These are phyloP conservation scores for Graphiopsis chlorocephala DNA, from an alignment of 2,329 filamentous ascomycete species.

Conservation along the genomic window DNA sequence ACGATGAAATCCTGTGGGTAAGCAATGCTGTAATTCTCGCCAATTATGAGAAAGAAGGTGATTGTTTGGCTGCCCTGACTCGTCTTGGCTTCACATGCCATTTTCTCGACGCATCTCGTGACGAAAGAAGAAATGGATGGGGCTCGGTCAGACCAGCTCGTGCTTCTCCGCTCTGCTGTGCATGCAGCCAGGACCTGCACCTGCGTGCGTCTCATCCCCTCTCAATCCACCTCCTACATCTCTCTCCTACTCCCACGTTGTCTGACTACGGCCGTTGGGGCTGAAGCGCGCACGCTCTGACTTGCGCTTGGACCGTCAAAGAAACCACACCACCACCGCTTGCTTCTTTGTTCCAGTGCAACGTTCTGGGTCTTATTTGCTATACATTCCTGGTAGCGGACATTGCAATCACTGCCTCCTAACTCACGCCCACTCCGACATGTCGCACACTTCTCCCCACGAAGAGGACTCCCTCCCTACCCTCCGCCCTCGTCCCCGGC, in stretches of 20 bases:
- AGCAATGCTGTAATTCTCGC: not conserved
- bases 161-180: constrained; percentile 13
- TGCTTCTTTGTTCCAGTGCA: constrained; percentile 19
- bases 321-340: constrained; percentile 15
- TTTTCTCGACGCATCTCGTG: constrained; percentile 13
- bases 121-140: constrained; percentile 13
- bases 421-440: constrained; percentile 13
- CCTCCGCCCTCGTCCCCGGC: constrained; percentile 61
- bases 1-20: not conserved
- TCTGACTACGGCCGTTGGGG: constrained; percentile 1
- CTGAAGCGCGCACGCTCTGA: constrained; percentile 17
- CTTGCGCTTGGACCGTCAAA: constrained; percentile 20
- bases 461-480: constrained; percentile 22
- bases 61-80: not conserved
- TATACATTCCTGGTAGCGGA: not conserved
- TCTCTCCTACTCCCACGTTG: not conserved
- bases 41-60: not conserved
- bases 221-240: constrained; percentile 1
- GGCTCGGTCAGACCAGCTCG: constrained; percentile 15
- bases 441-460: constrained; percentile 28
- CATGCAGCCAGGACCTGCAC: not conserved
- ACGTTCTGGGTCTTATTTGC: not conserved
- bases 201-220: constrained; percentile 4
- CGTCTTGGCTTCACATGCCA: constrained; percentile 14
- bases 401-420: not conserved